Base-by-base conservation (phyloP, 2,329 filamentous ascomycete genomes). In the Geosmithia morbida region DNA sequence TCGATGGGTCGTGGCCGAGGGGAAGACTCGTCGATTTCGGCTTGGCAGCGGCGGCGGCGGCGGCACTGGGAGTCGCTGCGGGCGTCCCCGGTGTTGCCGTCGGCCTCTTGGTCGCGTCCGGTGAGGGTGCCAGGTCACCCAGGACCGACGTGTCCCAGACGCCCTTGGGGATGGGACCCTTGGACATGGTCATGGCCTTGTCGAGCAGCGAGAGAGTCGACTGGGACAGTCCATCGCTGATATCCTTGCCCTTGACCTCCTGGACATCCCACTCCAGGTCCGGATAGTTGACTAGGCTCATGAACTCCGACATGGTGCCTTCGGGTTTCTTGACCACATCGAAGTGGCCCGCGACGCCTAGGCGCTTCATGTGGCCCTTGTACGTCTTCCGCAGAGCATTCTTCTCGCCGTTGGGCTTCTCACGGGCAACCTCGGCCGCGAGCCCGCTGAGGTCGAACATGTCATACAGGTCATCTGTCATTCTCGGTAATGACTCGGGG, bases 301-400 rank as follows among this genome's bases (percentile, higher is more conserved):
- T 61, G 47, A 82, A 70, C n/a, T 75, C 70, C 26, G 72, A 69
- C 0, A 68, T 66, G 7, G 67, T 67, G 39, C 70, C 65, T 18
- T 68, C 63, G 41, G 78, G 74, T 54, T 75, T 74, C 63, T 77
- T 79, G 47, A 61, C 59, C 16, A 64, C 63, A 54, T 82, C 78
- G 54, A 80, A 83, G 50, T 77, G 73, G 10, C 79, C 79, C 47
- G 71, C 72, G 22, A 83, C 68, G 37, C 75, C 76, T 30, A 82
- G 64, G 43, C 71, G 72, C 66, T 82, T 82, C 59, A 83, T 78
- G 53, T 82, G 76, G 46, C 77, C 77, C 61, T 83, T 83, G 66
- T 82, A 83, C 16, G 78, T 81, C 59, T 82, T 82, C 22, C 79
- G 72, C 45, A 83, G 66, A 52, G 74, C 75, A 56, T 82, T 82